Conservation (phyloP, 495 filamentous ascomycete species). For the Podospora conica region DNA sequence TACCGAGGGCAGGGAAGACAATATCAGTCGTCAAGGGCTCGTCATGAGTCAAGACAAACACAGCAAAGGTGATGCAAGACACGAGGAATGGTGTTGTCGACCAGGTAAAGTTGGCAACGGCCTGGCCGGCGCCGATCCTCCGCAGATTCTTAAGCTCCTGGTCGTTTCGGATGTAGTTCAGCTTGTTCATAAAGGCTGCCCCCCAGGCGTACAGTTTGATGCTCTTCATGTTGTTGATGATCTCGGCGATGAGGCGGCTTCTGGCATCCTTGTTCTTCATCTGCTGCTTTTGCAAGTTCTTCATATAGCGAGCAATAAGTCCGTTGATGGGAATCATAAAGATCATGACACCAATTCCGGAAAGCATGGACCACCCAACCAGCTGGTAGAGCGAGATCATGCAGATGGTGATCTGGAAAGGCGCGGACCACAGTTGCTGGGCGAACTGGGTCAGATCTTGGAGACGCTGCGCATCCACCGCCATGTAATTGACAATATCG, state of each 20-base stretch:
- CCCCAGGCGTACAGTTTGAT: slow-evolving; percentile 99
- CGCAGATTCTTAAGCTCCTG: slow-evolving; percentile 90
- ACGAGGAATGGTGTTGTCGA: slow-evolving; percentile 99
- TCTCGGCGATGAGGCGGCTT: slow-evolving; percentile 91
- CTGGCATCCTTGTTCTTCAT: slow-evolving; percentile 99
- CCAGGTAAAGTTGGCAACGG: slow-evolving; percentile 97
- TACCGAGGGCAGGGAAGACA: slow-evolving; percentile 82
- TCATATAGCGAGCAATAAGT: slow-evolving; percentile 86
- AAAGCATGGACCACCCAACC: slow-evolving; percentile 88
- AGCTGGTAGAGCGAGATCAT: slow-evolving; percentile 94
- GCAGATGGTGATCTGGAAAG: slow-evolving; percentile 92
- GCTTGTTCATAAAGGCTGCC: slow-evolving; percentile 91
- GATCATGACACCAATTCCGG: slow-evolving; percentile 94
- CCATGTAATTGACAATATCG: slow-evolving; percentile 99
- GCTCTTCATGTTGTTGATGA: slow-evolving; percentile 98
- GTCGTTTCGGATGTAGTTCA: slow-evolving; percentile 92
- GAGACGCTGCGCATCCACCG: slow-evolving; percentile 90
- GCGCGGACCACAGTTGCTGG: slow-evolving; percentile 90
- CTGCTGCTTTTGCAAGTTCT: slow-evolving; percentile 85
- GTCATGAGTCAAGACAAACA: slow-evolving; percentile 80
- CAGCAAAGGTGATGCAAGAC: slow-evolving; percentile 91
- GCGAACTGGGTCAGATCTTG: slow-evolving; percentile 94
- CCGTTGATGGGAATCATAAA: slow-evolving; percentile 97
- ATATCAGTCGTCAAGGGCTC: slow-evolving; percentile 85
- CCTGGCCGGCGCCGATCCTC: slow-evolving; percentile 90